A percentile compares a stretch with the other conserved stretches of the same genome.
These are phyloP conservation scores for Protomyces inundatus DNA, from an alignment of 1,139 yeast genomes.

Conservation along the genomic window DNA sequence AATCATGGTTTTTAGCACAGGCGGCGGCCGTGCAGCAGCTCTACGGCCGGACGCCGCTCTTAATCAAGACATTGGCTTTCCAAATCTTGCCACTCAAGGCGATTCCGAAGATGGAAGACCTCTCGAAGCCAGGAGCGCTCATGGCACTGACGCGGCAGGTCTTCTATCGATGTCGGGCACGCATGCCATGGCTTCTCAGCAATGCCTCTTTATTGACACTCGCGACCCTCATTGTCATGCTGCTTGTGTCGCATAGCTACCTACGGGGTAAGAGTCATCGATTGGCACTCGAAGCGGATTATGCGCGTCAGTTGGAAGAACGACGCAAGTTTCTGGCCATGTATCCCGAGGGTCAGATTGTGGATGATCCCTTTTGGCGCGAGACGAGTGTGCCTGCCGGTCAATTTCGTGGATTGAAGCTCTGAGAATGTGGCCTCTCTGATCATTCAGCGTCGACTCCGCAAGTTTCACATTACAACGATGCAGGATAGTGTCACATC, in stretches of 20 bases:
- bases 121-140: slow-evolving; percentile 20
- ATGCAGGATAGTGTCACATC: no score
- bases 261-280: background rate
- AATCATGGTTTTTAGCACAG: background rate
- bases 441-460: background rate
- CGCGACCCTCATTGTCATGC: slow-evolving; percentile 9
- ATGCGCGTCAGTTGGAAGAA: background rate
- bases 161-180: slow-evolving; percentile 1
- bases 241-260: slow-evolving; percentile 3
- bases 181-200: slow-evolving; percentile 14
- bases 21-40: slow-evolving; percentile 9
- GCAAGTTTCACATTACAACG: no score
- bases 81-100: slow-evolving; percentile 14
- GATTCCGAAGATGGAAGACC: slow-evolving; percentile 14
- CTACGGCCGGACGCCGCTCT: slow-evolving; percentile 7
- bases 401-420: background rate
- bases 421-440: background rate
- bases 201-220: slow-evolving; percentile 12
- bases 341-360: background rate
- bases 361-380: background rate
- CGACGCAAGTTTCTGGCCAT: background rate
- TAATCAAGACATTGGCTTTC: slow-evolving; percentile 13
- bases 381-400: background rate
- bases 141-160: slow-evolving; percentile 9
- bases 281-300: background rate